phyloP scores from a whole-genome alignment of 768 basidiomycete genomes.

The Mycena maculata region DNA sequence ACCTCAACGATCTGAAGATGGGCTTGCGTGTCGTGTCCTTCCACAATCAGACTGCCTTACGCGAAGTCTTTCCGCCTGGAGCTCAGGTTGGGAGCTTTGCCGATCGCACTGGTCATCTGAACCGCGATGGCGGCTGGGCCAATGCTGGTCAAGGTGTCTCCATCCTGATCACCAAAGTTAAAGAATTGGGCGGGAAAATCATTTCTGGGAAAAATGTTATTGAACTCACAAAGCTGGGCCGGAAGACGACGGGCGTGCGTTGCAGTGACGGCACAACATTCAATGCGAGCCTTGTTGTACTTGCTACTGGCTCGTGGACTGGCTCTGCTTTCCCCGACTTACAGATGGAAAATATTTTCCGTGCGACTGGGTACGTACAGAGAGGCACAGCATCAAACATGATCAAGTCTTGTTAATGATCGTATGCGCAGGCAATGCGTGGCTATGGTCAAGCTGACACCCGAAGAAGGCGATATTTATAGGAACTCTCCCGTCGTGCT shows the following conservation, averaged over 20 bases:
- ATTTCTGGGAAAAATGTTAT: conserved; percentile 66
- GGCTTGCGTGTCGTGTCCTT: conserved; percentile 64
- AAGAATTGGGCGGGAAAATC: conserved; percentile 69
- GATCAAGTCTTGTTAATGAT: conserved; percentile 2
- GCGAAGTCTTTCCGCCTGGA: conserved; percentile 58
- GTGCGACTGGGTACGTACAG: conserved; percentile 92
- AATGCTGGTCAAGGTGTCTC: conserved; percentile 76
- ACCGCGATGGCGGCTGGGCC: conserved; percentile 87
- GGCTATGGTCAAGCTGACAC: conserved; percentile 80
- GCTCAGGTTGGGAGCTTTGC: conserved; percentile 52
- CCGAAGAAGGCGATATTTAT: conserved; percentile 75
- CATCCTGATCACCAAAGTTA: conserved; percentile 65
- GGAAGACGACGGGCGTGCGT: conserved; percentile 66
- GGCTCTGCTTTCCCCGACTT: conserved; percentile 78
- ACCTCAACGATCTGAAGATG: conserved; percentile 69
- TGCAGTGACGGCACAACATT: conserved; percentile 69
- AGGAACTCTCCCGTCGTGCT: conserved; percentile 74
- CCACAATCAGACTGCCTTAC: conserved; percentile 52
- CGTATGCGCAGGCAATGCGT: conserved; percentile 71
- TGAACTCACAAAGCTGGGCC: conserved; percentile 52
- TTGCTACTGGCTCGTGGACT: conserved; percentile 90
- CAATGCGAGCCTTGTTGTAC: conserved; percentile 69
- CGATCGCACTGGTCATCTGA: conserved; percentile 69
- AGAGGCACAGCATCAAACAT: conserved; percentile 28
- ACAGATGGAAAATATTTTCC: conserved; percentile 59